phyloP scores from a whole-genome alignment of 345 rosid genomes.

The Citrus mangshanensis region DNA sequence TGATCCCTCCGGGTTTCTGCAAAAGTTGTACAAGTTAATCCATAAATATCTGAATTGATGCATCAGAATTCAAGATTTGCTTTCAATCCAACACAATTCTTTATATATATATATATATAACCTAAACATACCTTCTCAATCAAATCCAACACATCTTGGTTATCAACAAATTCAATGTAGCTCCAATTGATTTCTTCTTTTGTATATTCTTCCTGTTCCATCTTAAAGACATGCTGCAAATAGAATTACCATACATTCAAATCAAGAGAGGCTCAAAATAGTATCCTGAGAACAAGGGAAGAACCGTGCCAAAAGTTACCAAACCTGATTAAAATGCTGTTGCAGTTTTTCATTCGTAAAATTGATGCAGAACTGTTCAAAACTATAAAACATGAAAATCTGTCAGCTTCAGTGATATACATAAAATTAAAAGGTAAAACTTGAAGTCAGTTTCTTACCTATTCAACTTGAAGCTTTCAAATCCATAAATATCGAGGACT shows the following conservation, averaged over 20 bases:
- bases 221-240: slow-evolving; percentile 95
- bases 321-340: slow-evolving; percentile 99
- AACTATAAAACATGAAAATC: slow-evolving; percentile 38
- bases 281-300: not conserved
- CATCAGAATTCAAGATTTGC: slow-evolving; percentile 1
- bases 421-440: not conserved
- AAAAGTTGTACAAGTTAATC: slow-evolving; percentile 22
- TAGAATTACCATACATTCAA: slow-evolving; percentile 21
- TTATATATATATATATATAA: not conserved
- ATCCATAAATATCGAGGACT: slow-evolving; percentile 98
- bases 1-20: slow-evolving; percentile 99
- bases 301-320: slow-evolving; percentile 13
- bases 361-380: slow-evolving; percentile 99
- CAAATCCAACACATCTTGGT: slow-evolving; percentile 97
- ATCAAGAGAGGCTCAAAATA: slow-evolving; percentile 11
- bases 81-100: slow-evolving; percentile 1
- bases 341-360: slow-evolving; percentile 98
- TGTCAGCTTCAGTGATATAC: slow-evolving; percentile 23
- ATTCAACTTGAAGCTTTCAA: slow-evolving; percentile 95
- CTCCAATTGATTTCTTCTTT: slow-evolving; percentile 99
- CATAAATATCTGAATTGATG: slow-evolving; percentile 11
- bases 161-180: slow-evolving; percentile 99
- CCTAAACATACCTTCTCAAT: slow-evolving; percentile 75
- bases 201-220: slow-evolving; percentile 99
- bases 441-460: slow-evolving; percentile 52